phyloP scores from a whole-genome alignment of 352 stramenopile species.

The Aphanomyces astaci region DNA sequence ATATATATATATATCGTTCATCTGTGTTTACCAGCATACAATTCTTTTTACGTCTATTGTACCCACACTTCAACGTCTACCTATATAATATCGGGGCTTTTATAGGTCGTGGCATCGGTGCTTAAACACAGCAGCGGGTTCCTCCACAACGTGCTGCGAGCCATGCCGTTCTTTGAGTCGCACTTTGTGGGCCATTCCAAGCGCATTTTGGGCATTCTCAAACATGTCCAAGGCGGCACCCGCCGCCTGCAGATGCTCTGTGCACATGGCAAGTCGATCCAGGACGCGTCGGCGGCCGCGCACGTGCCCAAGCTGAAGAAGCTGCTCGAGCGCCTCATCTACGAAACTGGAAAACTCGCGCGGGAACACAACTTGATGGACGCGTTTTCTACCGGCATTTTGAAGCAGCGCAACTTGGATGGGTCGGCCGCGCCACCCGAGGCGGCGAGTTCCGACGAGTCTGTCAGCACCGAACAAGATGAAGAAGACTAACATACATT shows the following conservation, averaged over 20 bases:
- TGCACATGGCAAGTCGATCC: slow-evolving; percentile 50
- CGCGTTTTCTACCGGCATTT: slow-evolving; percentile 48
- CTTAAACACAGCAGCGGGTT: slow-evolving; percentile 47
- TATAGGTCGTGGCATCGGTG: slow-evolving; percentile 37
- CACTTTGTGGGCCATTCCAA: slow-evolving; percentile 44
- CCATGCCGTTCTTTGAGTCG: slow-evolving; percentile 48
- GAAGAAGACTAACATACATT: not conserved
- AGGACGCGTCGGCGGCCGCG: slow-evolving; percentile 39
- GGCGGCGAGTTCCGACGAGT: not conserved
- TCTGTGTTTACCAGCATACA: too few species aligned
- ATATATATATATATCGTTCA: too few species aligned
- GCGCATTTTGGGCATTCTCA: slow-evolving; percentile 43
- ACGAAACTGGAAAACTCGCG: slow-evolving; percentile 45
- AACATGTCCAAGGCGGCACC: slow-evolving; percentile 49
- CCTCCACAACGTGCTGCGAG: slow-evolving; percentile 39
- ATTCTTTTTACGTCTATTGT: too few species aligned
- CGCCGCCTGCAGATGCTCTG: slow-evolving; percentile 55
- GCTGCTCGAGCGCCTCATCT: slow-evolving; percentile 51
- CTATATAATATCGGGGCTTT: too few species aligned
- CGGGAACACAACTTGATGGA: slow-evolving; percentile 46
- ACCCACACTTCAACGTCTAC: too few species aligned
- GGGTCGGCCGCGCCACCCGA: slow-evolving; percentile 37
- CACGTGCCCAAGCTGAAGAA: slow-evolving; percentile 63
- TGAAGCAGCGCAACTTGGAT: slow-evolving; percentile 64
- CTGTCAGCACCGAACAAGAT: too few species aligned